Conservation (phyloP, 257 asterid genomes). For the Leonotis leonurus region DNA sequence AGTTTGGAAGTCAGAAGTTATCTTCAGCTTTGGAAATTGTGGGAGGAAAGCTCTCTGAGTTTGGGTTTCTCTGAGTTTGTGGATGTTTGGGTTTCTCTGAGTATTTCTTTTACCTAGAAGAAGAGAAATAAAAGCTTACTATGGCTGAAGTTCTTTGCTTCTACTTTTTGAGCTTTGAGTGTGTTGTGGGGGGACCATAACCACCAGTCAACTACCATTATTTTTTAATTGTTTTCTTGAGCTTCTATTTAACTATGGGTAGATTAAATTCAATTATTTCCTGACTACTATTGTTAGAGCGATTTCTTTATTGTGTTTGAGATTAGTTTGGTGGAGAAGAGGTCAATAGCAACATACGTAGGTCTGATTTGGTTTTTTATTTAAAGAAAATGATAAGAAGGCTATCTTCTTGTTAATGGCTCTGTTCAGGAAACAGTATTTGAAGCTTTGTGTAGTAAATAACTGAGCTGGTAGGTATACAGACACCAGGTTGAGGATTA, state of each 20-base stretch:
- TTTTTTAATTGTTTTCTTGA: too few species aligned
- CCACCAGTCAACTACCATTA: constrained; percentile 16
- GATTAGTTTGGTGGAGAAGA: too few species aligned
- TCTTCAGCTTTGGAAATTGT: constrained; percentile 25
- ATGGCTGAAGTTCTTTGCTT: constrained; percentile 8
- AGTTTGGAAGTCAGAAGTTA: neutral
- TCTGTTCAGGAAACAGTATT: too few species aligned
- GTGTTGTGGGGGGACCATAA: constrained; percentile 27
- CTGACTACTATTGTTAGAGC: too few species aligned
- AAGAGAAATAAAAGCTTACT: constrained; percentile 12
- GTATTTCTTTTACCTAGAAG: constrained; percentile 14
- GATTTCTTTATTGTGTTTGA: too few species aligned
- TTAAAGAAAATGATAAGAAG: too few species aligned
- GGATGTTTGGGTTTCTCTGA: neutral
- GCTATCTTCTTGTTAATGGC: neutral
- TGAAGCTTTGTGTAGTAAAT: too few species aligned
- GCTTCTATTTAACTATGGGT: too few species aligned
- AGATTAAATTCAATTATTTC: too few species aligned
- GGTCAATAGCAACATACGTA: too few species aligned
- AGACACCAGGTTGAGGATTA: constrained; percentile 2
- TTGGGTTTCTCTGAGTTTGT: neutral
- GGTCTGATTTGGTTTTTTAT: too few species aligned
- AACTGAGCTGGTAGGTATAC: too few species aligned
- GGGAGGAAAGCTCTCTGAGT: constrained; percentile 1
- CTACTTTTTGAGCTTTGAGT: constrained; percentile 7